Percentiles rank a stretch among this genome's conserved stretches.
These are phyloP conservation scores for Actinomortierella ambigua DNA, from an alignment of 371 early-diverging fungal genomes.

Conservation along the genomic window DNA sequence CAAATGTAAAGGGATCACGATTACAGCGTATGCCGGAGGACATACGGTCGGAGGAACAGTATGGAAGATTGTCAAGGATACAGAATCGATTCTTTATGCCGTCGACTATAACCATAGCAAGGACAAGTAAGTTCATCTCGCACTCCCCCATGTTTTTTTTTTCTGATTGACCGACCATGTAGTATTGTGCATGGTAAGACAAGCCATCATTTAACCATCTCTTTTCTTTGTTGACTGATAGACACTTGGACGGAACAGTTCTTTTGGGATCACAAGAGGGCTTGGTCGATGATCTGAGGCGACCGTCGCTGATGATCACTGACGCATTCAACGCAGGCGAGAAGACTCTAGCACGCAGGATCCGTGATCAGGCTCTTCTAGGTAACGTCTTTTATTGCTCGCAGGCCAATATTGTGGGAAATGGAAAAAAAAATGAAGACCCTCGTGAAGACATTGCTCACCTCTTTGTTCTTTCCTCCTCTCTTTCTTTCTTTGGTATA, in stretches of 20 bases:
- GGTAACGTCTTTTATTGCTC: too few relatives aligned
- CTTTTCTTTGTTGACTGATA: slow-evolving; percentile 33
- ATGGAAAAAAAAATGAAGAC: too few relatives aligned
- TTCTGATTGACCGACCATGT: background rate
- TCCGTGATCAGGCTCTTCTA: slow-evolving; percentile 76
- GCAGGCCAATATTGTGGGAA: too few relatives aligned
- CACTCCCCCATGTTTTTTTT: slow-evolving; percentile 6
- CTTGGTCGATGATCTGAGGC: slow-evolving; percentile 72
- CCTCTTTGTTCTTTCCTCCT: slow-evolving; percentile 13
- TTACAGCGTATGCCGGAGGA: slow-evolving; percentile 95
- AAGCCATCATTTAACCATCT: background rate
- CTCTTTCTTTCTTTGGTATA: background rate
- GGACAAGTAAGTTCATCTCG: slow-evolving; percentile 70
- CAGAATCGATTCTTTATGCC: slow-evolving; percentile 94
- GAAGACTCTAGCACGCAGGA: slow-evolving; percentile 71
- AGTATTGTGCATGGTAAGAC: too few relatives aligned
- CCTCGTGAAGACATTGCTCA: too few relatives aligned
- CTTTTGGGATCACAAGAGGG: slow-evolving; percentile 68
- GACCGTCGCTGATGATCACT: slow-evolving; percentile 91
- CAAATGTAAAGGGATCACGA: slow-evolving; percentile 84
- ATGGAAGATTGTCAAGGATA: slow-evolving; percentile 96
- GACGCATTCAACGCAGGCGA: slow-evolving; percentile 83
- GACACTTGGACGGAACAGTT: slow-evolving; percentile 86
- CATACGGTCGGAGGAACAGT: slow-evolving; percentile 97
- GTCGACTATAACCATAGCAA: slow-evolving; percentile 96